Base-by-base conservation (phyloP, 176 grass and related monocot genomes). In the Ensete glaucum region DNA sequence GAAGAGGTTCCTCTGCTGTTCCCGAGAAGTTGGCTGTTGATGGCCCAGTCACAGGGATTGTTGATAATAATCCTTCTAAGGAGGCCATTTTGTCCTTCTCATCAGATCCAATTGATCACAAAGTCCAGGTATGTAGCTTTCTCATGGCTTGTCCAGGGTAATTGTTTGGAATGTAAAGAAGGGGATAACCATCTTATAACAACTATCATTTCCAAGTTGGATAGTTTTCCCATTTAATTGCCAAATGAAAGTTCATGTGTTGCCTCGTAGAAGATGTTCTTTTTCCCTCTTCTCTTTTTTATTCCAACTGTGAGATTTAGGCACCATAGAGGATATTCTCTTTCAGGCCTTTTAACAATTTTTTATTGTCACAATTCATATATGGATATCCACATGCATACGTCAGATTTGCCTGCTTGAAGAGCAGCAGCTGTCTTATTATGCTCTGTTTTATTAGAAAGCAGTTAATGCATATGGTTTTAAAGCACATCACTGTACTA, bases 101-200 rank as follows among this genome's bases (percentile, higher is more conserved):
- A 73, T 50, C 54, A 54, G 74, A 60, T 81, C 85, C 87, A 76
- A 67, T 72, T 17, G 90, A 93, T 79, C 86, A 85, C 52, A 77
- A 87, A 75, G 77, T 77, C 64, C 87, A 93, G 90, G 90, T 89
- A 80, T 82, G 58, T 22, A 67, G 15, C 22, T 54, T 78, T 72
- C 73, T 64, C 51, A 80, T 21, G 60, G 53, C 51, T 17, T 66
- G 21, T 15, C 9, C 23, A 23, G 15, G 11, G 14, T 23, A 74
- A 74, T 17, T 17, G 55, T 25, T 9, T 56, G 53, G 12, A 9
- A 15, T 26, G 16, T 20, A 70, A 70, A 70, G 19, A 9, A 49
- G 20, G 67, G 29, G 67, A 51, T 20, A 9, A 17, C 43, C 17
- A 70, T 70, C 19, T 21, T 50, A 14, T 34, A 16, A 67, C 11